Percentiles rank a stretch among this genome's conserved stretches.
phyloP scores from a whole-genome alignment of 441 rosid genomes.

The Arabidopsis lyrata region DNA sequence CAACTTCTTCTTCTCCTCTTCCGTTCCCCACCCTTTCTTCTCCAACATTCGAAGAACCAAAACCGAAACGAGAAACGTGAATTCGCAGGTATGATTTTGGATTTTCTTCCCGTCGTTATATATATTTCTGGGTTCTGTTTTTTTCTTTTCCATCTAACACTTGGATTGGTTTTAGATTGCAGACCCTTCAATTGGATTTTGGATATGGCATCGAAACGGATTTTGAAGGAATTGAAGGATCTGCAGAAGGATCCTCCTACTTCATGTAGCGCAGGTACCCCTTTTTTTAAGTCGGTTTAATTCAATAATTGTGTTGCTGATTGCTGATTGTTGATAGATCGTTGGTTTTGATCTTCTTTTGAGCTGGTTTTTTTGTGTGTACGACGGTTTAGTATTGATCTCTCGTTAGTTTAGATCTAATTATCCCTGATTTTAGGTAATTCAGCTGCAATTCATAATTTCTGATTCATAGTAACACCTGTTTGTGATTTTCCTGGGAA shows the following conservation, averaged over 20 bases:
- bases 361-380: constrained; percentile 1
- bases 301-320: background rate
- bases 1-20: constrained; percentile 16
- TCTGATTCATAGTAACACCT: too few species aligned
- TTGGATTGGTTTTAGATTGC: constrained; percentile 19
- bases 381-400: constrained; percentile 11
- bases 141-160: background rate
- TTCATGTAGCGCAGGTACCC: constrained; percentile 82
- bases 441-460: constrained; percentile 14
- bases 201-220: constrained; percentile 84
- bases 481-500: constrained; percentile 1
- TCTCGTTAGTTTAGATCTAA: constrained; percentile 34
- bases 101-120: background rate
- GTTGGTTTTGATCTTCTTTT: background rate
- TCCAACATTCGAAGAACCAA: constrained; percentile 2
- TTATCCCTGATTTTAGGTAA: constrained; percentile 1
- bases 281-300: background rate
- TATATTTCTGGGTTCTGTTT: background rate
- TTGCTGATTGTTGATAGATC: constrained; percentile 4
- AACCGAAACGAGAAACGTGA: constrained; percentile 10
- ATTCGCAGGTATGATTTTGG: constrained; percentile 7
- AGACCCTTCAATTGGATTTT: constrained; percentile 22
- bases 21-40: constrained; percentile 24
- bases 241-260: constrained; percentile 88
- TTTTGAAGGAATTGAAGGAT: constrained; percentile 88